These are phyloP conservation scores for Pulveroboletus sp. DNA, from an alignment of 768 basidiomycete species.

Conservation along the genomic window DNA sequence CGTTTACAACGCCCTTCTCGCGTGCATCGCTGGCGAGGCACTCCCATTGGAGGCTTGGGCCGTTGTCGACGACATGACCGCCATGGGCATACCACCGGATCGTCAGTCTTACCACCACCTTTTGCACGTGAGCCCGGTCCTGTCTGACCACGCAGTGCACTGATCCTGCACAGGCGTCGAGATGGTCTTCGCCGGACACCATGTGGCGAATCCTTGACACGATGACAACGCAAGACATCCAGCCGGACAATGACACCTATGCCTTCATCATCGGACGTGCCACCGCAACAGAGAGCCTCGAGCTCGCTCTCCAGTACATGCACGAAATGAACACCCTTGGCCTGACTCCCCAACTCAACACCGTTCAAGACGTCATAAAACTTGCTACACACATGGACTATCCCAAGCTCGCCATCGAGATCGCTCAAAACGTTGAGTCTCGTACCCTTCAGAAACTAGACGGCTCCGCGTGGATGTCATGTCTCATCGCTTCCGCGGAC, in stretches of 20 bases:
- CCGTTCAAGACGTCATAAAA: constrained; percentile 51
- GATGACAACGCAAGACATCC: constrained; percentile 50
- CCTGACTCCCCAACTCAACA: constrained; percentile 47
- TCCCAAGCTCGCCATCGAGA: constrained; percentile 69
- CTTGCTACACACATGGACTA: constrained; percentile 52
- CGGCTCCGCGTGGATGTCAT: constrained; percentile 58
- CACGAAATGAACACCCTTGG: constrained; percentile 54
- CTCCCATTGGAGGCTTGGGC: constrained; percentile 57
- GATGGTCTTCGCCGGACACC: constrained; percentile 34
- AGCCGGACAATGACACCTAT: constrained; percentile 54
- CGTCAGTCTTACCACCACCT: constrained; percentile 55
- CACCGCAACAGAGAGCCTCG: constrained; percentile 49
- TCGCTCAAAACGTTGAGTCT: constrained; percentile 61
- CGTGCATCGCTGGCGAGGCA: constrained; percentile 42
- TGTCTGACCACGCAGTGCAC: neutral
- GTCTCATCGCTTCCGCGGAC: constrained; percentile 63
- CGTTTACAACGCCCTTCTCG: constrained; percentile 58
- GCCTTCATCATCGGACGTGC: constrained; percentile 50
- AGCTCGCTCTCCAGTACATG: constrained; percentile 61
- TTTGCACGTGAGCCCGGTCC: constrained; percentile 46
- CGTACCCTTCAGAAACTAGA: constrained; percentile 52
- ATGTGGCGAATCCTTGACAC: constrained; percentile 50
- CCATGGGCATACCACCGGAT: constrained; percentile 47
- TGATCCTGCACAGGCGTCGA: constrained; percentile 43
- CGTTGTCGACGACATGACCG: constrained; percentile 66